phyloP scores from a whole-genome alignment of 2,329 filamentous ascomycete genomes.

The Coleophoma eucalyptorum region DNA sequence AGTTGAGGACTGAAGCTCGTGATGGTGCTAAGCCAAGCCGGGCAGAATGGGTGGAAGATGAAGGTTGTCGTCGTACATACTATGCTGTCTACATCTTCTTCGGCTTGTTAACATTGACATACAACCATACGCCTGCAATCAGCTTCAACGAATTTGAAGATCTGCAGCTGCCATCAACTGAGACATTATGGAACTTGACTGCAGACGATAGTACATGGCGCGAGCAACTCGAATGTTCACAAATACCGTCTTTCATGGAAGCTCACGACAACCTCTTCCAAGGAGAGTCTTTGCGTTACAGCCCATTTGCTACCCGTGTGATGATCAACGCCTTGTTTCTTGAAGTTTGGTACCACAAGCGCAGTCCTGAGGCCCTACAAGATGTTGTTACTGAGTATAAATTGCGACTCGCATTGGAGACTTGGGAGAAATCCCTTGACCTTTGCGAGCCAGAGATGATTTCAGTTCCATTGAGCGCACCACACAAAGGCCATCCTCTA shows the following conservation, averaged over 20 bases:
- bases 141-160: constrained; percentile 98
- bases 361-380: constrained; percentile 93
- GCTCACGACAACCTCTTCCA: constrained; percentile 96
- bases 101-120: constrained; percentile 87
- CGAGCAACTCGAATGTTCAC: constrained; percentile 68
- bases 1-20: constrained; percentile 85
- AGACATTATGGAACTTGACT: constrained; percentile 89
- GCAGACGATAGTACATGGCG: constrained; percentile 80
- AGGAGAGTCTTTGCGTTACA: constrained; percentile 86
- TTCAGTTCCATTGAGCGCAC: constrained; percentile 84
- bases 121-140: constrained; percentile 97
- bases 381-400: constrained; percentile 99
- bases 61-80: constrained; percentile 93
- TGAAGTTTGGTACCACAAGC: constrained; percentile 98
- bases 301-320: constrained; percentile 92
- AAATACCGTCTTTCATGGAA: constrained; percentile 82
- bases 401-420: constrained; percentile 89
- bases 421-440: constrained; percentile 97
- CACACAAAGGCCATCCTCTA: constrained; percentile 91
- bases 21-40: constrained; percentile 72
- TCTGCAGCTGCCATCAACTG: constrained; percentile 85
- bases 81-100: constrained; percentile 99
- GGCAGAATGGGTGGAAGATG: constrained; percentile 93
- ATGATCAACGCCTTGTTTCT: constrained; percentile 99
- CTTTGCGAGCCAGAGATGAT: constrained; percentile 89